Evolutionary conservation across 1,139 yeast species (phyloP), one percentile per base, ranked within the genome.

Genomic region (Yamadazyma atlantica): DNA sequence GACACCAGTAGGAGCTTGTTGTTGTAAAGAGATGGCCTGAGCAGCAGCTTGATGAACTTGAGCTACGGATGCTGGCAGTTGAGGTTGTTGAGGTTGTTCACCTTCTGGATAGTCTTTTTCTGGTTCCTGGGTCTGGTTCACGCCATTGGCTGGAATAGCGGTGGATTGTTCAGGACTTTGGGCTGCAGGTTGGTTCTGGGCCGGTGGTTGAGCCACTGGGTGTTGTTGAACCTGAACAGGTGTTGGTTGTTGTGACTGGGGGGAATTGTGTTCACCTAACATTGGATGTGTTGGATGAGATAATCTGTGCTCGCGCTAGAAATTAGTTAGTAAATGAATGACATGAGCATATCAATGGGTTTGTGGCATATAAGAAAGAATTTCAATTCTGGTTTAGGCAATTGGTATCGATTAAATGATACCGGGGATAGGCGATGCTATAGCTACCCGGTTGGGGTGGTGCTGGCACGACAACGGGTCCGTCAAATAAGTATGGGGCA

Each of bases 1-100:
- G 16, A 28, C 21, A 7, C 16, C 30, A 19, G 31, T n/a, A 16
- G 23, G 32, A 11, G 18, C 25, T 29, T 29, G 32, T 19, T 29
- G 32, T 19, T 29, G 32, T 13, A 29, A 29, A 8, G 23, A 19
- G 39, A 62, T 48, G 11, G 37, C 35, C 24, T 50, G 49, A 12
- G 53, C 34, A 15, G 45, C 35, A 35, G 43, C 45, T 37, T 29
- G 52, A n/a, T 27, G 32, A 10, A 30, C 18, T 28, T 32, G 35
- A 22, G 17, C 19, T 4, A 45, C 34, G 12, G 43, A 36, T 14
- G 47, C 34, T 16, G 31, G 36, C 27, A 38, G 27, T 28, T 39
- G 43, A 29, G 35, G 26, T 14, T 12, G 29, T 14, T 26, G 29
- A 7, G 15, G 29, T 14, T 26, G 17, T 5, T 13, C n/a, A 4